Evolutionary conservation across 2,329 filamentous ascomycete species (phyloP).

Genomic region (Alternaria sp.): DNA sequence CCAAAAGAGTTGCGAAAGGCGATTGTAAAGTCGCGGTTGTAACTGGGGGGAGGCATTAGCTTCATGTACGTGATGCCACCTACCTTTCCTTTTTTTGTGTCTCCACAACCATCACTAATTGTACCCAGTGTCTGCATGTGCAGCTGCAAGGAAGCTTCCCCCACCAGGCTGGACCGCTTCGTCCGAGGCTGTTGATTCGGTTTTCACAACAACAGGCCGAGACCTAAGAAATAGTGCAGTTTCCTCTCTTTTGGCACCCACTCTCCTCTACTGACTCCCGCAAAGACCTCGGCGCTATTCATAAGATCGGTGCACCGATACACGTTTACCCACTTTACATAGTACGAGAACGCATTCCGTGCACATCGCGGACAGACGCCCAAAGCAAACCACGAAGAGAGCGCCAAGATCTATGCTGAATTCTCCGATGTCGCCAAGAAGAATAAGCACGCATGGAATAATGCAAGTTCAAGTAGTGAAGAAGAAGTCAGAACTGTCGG

Average conservation of each 20-base stretch:
- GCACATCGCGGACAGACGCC: conserved; percentile 65
- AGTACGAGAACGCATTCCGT: conserved; percentile 69
- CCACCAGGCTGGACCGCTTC: conserved; percentile 67
- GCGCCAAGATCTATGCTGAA: conserved; percentile 66
- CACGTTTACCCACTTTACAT: conserved; percentile 74
- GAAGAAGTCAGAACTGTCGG: conserved; percentile 63
- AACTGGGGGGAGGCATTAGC: conserved; percentile 72
- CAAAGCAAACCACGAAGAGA: conserved; percentile 66
- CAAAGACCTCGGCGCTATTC: conserved; percentile 63
- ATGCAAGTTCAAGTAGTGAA: conserved; percentile 59
- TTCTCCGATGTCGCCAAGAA: conserved; percentile 66
- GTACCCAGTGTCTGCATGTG: conserved; percentile 59
- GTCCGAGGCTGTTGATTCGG: conserved; percentile 56
- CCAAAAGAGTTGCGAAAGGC: conserved; percentile 63
- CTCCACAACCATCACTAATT: conserved; percentile 11
- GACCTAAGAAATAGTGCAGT: conserved; percentile 55
- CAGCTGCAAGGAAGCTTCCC: conserved; percentile 62
- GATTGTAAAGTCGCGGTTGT: conserved; percentile 66
- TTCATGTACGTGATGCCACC: conserved; percentile 56
- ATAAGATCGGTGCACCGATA: conserved; percentile 69
- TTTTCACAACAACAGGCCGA: conserved; percentile 62
- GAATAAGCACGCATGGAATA: conserved; percentile 67
- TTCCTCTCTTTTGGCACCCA: conserved; percentile 27
- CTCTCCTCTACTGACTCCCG: conserved; percentile 25
- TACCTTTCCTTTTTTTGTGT: not conserved